Evolutionary conservation across 371 early-diverging fungal genomes (phyloP).

Genomic region (Mucor sp.): DNA sequence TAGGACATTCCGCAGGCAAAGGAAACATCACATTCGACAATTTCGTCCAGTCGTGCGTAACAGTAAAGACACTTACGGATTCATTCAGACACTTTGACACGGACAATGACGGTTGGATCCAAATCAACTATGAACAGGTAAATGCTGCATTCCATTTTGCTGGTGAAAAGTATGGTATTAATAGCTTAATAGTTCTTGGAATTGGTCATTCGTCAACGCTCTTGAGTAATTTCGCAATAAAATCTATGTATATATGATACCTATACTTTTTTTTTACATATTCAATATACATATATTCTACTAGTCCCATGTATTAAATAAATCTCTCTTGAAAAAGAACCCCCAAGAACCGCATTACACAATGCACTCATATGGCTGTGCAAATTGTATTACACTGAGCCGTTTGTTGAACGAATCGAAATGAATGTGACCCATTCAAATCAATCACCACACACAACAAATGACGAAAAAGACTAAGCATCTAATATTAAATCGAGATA

Average conservation of each 20-base stretch:
- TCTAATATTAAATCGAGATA: not conserved
- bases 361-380: not conserved
- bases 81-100: constrained; percentile 76
- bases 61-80: constrained; percentile 76
- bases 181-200: constrained; percentile 46
- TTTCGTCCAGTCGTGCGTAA: constrained; percentile 84
- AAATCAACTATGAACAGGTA: constrained; percentile 77
- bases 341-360: not conserved
- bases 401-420: not conserved
- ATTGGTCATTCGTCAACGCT: constrained; percentile 33
- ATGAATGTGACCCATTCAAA: not conserved
- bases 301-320: not conserved
- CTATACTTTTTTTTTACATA: not conserved
- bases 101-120: constrained; percentile 75
- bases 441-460: not conserved
- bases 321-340: not conserved
- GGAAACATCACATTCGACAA: constrained; percentile 63
- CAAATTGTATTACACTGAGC: not conserved
- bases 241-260: not conserved
- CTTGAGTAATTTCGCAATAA: not conserved
- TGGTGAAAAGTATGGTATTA: not conserved
- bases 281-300: not conserved
- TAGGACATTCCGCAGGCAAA: constrained; percentile 31
- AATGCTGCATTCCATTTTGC: not conserved
- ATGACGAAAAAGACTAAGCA: not conserved